Conservation (phyloP, 106 monocot species). For the Alisma plantagoaquatica region DNA sequence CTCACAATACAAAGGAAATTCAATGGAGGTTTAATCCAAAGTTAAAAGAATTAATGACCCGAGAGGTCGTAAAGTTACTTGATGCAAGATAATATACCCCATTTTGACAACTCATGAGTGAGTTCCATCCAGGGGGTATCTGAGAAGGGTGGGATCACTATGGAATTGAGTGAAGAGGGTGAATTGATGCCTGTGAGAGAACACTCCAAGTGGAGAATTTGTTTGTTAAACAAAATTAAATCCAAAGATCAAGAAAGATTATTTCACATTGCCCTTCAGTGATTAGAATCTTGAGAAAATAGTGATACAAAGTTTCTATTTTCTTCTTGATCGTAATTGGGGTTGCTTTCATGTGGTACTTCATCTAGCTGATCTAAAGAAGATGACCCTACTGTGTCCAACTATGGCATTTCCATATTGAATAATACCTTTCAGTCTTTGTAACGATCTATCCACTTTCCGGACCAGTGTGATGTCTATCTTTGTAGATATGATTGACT, state of each 20-base stretch:
- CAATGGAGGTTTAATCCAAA: too few relatives aligned
- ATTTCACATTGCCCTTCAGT: background rate
- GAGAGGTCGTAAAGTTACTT: too few relatives aligned
- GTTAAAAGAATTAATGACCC: too few relatives aligned
- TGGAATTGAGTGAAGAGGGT: too few relatives aligned
- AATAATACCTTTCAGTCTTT: background rate
- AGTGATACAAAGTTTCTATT: background rate
- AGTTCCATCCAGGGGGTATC: too few relatives aligned
- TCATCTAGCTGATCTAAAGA: background rate
- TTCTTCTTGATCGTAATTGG: background rate
- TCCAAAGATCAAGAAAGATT: background rate
- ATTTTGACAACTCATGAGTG: too few relatives aligned
- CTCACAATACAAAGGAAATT: too few relatives aligned
- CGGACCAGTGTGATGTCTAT: background rate
- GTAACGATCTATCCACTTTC: background rate
- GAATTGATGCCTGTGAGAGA: too few relatives aligned
- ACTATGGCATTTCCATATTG: background rate
- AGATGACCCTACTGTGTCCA: background rate
- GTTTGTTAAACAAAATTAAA: background rate
- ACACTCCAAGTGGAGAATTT: background rate
- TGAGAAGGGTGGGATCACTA: too few relatives aligned
- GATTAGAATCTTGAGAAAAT: background rate
- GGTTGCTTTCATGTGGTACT: background rate
- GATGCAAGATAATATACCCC: too few relatives aligned
- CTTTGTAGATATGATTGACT: background rate